A percentile compares a stretch with the other conserved stretches of the same genome.
Evolutionary conservation across 805 yeast species (phyloP).

Genomic region (Candida xiaguanensis): DNA sequence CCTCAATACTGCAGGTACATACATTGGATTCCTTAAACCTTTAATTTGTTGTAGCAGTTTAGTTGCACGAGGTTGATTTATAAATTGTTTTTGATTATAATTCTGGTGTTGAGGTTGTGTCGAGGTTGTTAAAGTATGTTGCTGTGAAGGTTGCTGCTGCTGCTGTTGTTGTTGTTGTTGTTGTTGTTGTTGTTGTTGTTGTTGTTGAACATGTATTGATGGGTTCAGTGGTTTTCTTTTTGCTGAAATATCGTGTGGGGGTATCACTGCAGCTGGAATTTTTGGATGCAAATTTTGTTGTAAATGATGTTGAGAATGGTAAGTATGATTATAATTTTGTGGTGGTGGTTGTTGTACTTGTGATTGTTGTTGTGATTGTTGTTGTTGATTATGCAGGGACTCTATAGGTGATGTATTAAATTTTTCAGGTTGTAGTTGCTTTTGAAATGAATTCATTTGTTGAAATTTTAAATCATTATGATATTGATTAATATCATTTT

Average conservation of each 20-base stretch:
- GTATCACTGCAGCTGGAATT: conserved; percentile 22
- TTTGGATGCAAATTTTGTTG: conserved; percentile 7
- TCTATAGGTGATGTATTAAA: conserved; percentile 6
- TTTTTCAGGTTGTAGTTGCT: conserved; percentile 8
- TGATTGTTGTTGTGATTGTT: neutral
- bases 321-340: too few relatives aligned
- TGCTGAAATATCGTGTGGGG: conserved; percentile 14
- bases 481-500: conserved; percentile 10
- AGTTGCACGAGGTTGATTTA: conserved; percentile 14
- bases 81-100: conserved; percentile 6
- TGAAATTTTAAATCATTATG: conserved; percentile 16
- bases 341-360: conserved; percentile 1
- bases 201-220: neutral
- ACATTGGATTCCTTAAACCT: conserved; percentile 81
- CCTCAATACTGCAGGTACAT: conserved; percentile 81
- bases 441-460: conserved; percentile 10
- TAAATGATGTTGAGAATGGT: conserved; percentile 4
- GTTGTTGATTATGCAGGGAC: neutral
- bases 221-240: conserved; percentile 11
- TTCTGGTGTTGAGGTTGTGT: conserved; percentile 3
- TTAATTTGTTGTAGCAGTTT: conserved; percentile 62
- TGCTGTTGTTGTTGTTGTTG: conserved; percentile 3
- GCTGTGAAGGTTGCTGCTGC: conserved; percentile 4
- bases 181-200: conserved; percentile 1
- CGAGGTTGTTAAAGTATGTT: conserved; percentile 5